A percentile compares a stretch with the other conserved stretches of the same genome.
Evolutionary conservation across 495 filamentous ascomycete species (phyloP).

Genomic region (Hypoxylon subgilvum): DNA sequence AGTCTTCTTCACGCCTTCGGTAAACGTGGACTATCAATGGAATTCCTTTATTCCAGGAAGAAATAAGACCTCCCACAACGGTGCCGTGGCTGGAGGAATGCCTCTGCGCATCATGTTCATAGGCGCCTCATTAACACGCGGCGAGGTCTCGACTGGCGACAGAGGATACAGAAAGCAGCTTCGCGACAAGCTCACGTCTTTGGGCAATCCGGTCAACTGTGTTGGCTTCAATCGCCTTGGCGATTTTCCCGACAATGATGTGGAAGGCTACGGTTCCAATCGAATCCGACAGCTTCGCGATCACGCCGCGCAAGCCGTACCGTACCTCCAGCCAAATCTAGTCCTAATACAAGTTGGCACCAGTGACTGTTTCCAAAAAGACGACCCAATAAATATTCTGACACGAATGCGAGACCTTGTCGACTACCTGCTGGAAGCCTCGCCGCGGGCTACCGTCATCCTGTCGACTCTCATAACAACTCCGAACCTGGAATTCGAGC

Average conservation of each 20-base stretch:
- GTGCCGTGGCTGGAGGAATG: constrained; percentile 23
- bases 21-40: constrained; percentile 34
- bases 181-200: constrained; percentile 32
- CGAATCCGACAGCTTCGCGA: constrained; percentile 36
- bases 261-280: constrained; percentile 36
- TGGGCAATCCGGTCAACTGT: constrained; percentile 38
- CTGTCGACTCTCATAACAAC: constrained; percentile 31
- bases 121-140: constrained; percentile 38
- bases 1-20: constrained; percentile 19
- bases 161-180: constrained; percentile 39
- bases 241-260: constrained; percentile 41
- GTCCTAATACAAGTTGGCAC: constrained; percentile 42
- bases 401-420: constrained; percentile 34
- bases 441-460: constrained; percentile 37
- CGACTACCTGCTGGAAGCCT: constrained; percentile 32
- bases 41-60: constrained; percentile 7
- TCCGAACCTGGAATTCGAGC: constrained; percentile 35
- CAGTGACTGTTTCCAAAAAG: constrained; percentile 41
- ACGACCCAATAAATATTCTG: constrained; percentile 34
- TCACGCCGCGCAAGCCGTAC: constrained; percentile 24
- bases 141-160: constrained; percentile 39
- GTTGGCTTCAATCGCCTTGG: constrained; percentile 43
- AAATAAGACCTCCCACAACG: constrained; percentile 4
- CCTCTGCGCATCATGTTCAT: constrained; percentile 41
- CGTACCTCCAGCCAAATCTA: constrained; percentile 38